Conservation (phyloP, 140 eudicot species). For the Ambrosia hybrid region DNA sequence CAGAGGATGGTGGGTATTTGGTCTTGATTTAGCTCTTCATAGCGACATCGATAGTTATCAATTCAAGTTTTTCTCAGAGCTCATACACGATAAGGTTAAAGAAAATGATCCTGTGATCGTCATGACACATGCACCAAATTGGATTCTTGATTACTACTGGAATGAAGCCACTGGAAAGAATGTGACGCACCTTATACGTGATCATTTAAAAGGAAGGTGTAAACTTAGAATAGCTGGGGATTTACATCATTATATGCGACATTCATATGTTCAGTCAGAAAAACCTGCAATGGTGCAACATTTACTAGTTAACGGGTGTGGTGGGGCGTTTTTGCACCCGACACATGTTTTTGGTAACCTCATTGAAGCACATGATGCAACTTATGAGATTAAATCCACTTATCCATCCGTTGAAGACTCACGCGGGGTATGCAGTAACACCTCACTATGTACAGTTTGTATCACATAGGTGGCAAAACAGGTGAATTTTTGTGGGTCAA, state of each 20-base stretch:
- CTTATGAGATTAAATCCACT: constrained; percentile 64
- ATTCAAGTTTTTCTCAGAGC: constrained; percentile 74
- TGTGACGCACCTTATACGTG: constrained; percentile 65
- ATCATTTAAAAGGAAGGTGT: constrained; percentile 81
- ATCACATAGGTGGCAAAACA: background rate
- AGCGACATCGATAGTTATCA: constrained; percentile 81
- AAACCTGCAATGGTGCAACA: constrained; percentile 77
- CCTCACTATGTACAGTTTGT: background rate
- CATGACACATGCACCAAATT: constrained; percentile 92
- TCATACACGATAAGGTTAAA: constrained; percentile 71
- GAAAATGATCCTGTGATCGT: constrained; percentile 79
- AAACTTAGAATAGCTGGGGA: constrained; percentile 88
- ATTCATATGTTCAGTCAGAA: constrained; percentile 66
- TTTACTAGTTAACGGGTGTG: constrained; percentile 86
- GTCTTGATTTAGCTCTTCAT: constrained; percentile 94
- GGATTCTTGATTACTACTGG: constrained; percentile 98
- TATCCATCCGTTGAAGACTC: constrained; percentile 92
- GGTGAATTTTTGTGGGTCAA: background rate
- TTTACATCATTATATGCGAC: constrained; percentile 95
- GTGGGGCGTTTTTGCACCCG: constrained; percentile 98
- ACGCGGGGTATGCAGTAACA: constrained; percentile 54
- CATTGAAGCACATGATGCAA: constrained; percentile 47
- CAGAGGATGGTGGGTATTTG: constrained; percentile 91
- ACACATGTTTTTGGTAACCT: constrained; percentile 83
- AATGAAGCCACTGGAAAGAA: constrained; percentile 80